These are phyloP conservation scores for Arthromyces matolae DNA, from an alignment of 768 basidiomycete genomes.

Conservation along the genomic window DNA sequence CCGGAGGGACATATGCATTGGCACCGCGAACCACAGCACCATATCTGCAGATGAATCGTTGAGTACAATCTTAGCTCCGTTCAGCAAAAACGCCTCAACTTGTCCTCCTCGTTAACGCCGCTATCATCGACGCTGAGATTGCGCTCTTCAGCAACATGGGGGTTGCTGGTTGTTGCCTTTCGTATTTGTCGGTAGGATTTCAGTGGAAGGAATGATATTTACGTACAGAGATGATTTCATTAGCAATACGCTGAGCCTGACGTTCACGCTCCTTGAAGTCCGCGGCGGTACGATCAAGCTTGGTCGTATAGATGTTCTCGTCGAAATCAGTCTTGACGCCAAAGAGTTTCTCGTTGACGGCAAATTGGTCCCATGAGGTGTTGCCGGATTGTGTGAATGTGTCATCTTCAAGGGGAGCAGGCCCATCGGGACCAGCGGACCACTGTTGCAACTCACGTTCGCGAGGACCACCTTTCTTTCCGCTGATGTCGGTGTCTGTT, in stretches of 20 bases:
- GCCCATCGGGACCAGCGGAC: slow-evolving; percentile 45
- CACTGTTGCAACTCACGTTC: slow-evolving; percentile 84
- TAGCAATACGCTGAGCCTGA: slow-evolving; percentile 83
- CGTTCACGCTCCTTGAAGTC: slow-evolving; percentile 89
- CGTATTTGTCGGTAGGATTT: background rate
- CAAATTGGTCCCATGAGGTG: slow-evolving; percentile 86
- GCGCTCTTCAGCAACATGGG: slow-evolving; percentile 91
- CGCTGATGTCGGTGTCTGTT: slow-evolving; percentile 76
- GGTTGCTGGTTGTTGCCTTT: slow-evolving; percentile 64
- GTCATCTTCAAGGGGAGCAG: slow-evolving; percentile 51
- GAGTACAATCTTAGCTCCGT: slow-evolving; percentile 12
- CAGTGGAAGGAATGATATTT: slow-evolving; percentile 7
- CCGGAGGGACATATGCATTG: slow-evolving; percentile 93
- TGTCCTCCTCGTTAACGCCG: slow-evolving; percentile 91
- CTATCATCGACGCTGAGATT: slow-evolving; percentile 60
- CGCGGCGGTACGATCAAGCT: slow-evolving; percentile 75
- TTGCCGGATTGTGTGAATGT: slow-evolving; percentile 59
- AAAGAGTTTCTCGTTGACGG: slow-evolving; percentile 88
- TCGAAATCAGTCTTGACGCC: slow-evolving; percentile 90
- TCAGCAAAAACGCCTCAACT: slow-evolving; percentile 47
- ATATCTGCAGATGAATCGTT: slow-evolving; percentile 54
- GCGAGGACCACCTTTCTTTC: slow-evolving; percentile 46
- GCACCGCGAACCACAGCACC: slow-evolving; percentile 86
- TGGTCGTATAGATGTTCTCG: slow-evolving; percentile 94
- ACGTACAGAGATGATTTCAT: slow-evolving; percentile 85